phyloP scores from a whole-genome alignment of 306 rosid genomes.

The Malus asiatica region DNA sequence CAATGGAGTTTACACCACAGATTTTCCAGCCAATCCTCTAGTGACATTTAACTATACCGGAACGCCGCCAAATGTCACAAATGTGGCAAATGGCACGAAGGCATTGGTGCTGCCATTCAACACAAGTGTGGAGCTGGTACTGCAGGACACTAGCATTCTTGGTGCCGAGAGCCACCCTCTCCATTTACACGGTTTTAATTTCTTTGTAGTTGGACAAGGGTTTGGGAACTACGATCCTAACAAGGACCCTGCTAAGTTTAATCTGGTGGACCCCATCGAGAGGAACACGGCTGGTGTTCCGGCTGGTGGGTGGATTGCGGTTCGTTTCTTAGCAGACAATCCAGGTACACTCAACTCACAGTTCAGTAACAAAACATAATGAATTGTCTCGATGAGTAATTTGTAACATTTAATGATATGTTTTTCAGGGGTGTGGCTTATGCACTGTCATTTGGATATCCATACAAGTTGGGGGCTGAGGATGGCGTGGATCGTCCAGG shows the following conservation, averaged over 20 bases:
- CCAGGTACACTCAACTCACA: conserved; percentile 40
- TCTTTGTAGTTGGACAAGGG: conserved; percentile 67
- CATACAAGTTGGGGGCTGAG: conserved; percentile 91
- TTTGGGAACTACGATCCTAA: conserved; percentile 65
- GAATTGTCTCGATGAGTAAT: too few species aligned
- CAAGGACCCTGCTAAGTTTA: conserved; percentile 56
- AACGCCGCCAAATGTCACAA: conserved; percentile 60
- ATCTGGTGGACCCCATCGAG: conserved; percentile 63
- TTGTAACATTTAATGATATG: neutral
- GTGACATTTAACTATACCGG: conserved; percentile 68
- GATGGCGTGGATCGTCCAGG: conserved; percentile 79
- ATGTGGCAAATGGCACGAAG: conserved; percentile 52
- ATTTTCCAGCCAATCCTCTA: conserved; percentile 51
- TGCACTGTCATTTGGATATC: conserved; percentile 85
- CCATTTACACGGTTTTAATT: conserved; percentile 78
- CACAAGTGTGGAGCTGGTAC: conserved; percentile 61
- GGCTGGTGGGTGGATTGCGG: conserved; percentile 69
- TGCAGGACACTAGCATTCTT: conserved; percentile 66
- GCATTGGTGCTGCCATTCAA: conserved; percentile 55
- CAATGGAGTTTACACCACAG: conserved; percentile 48
- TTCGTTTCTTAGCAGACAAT: conserved; percentile 69
- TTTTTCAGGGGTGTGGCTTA: conserved; percentile 74
- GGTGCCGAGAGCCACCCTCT: conserved; percentile 82
- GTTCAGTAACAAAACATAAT: neutral
- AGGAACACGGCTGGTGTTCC: conserved; percentile 67